These are phyloP conservation scores for Talaromyces trachyspermus DNA, from an alignment of 495 filamentous ascomycete species.

Conservation along the genomic window DNA sequence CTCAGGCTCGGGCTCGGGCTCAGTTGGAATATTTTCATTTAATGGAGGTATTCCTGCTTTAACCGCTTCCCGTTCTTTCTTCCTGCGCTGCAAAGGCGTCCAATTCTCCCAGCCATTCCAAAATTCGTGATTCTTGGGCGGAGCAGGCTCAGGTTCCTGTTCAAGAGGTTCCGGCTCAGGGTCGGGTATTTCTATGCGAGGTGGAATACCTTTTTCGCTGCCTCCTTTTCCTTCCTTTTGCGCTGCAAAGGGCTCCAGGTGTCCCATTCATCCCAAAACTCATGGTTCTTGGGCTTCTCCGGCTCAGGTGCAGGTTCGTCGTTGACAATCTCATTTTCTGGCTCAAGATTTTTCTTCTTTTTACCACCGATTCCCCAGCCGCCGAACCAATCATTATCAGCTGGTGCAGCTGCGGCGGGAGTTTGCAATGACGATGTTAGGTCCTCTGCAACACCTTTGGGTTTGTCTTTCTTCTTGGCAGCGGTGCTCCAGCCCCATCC, in stretches of 20 bases:
- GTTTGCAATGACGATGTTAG: neutral
- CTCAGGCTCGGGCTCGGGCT: slow-evolving; percentile 22
- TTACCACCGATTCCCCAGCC: slow-evolving; percentile 25
- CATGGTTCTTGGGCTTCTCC: slow-evolving; percentile 3
- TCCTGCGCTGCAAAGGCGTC: slow-evolving; percentile 5
- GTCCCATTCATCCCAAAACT: slow-evolving; percentile 4
- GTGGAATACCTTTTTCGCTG: slow-evolving; percentile 15
- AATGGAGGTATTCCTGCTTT: slow-evolving; percentile 8
- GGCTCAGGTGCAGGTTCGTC: neutral
- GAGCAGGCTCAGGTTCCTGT: slow-evolving; percentile 20
- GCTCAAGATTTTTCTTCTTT: slow-evolving; percentile 14
- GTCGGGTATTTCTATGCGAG: slow-evolving; percentile 22
- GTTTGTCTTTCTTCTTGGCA: slow-evolving; percentile 7
- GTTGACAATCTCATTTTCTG: no score
- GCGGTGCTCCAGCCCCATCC: slow-evolving; percentile 5
- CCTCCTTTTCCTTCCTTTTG: slow-evolving; percentile 7
- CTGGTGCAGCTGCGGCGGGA: slow-evolving; percentile 14
- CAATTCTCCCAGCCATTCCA: slow-evolving; percentile 2
- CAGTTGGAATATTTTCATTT: slow-evolving; percentile 5
- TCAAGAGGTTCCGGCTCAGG: slow-evolving; percentile 12
- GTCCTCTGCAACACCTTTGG: slow-evolving; percentile 5
- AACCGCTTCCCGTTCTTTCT: slow-evolving; percentile 15
- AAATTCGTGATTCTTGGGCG: slow-evolving; percentile 7
- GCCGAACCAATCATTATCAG: slow-evolving; percentile 23
- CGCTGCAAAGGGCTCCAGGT: neutral